Conservation (phyloP, 2,329 filamentous ascomycete genomes). For the Diplodia sapinea region DNA sequence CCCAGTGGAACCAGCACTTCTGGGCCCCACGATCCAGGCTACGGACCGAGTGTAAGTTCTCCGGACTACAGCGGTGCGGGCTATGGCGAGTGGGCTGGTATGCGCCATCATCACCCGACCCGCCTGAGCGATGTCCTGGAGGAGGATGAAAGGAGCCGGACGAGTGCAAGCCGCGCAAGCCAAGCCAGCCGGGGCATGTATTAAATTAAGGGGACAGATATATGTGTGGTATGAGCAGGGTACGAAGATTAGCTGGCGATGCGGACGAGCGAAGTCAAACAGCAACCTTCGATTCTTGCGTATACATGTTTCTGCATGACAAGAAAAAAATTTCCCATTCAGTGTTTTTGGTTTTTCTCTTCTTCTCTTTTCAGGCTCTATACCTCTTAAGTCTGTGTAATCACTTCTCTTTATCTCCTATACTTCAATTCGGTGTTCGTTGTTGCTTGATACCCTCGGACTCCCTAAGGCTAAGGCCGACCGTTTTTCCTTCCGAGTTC, state of each 20-base stretch:
- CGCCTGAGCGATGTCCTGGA: slow-evolving; percentile 47
- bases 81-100: slow-evolving; percentile 47
- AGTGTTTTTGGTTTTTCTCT: not conserved
- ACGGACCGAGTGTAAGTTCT: slow-evolving; percentile 16
- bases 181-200: slow-evolving; percentile 38
- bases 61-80: slow-evolving; percentile 48
- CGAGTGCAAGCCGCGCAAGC: slow-evolving; percentile 46
- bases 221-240: not conserved
- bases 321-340: slow-evolving; percentile 13
- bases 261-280: not conserved
- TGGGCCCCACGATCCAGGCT: slow-evolving; percentile 24
- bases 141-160: slow-evolving; percentile 48
- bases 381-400: slow-evolving; percentile 27
- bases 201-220: not conserved
- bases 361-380: slow-evolving; percentile 17
- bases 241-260: not conserved
- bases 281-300: slow-evolving; percentile 1
- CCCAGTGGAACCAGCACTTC: slow-evolving; percentile 9
- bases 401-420: slow-evolving; percentile 6
- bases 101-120: slow-evolving; percentile 48
- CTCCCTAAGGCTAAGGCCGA: slow-evolving; percentile 2
- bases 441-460: slow-evolving; percentile 29
- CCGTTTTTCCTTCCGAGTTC: slow-evolving; percentile 23
- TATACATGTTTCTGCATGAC: slow-evolving; percentile 3
- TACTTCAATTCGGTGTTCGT: slow-evolving; percentile 3